Base-by-base conservation (phyloP, 768 basidiomycete genomes). In the Inosperma sp. region DNA sequence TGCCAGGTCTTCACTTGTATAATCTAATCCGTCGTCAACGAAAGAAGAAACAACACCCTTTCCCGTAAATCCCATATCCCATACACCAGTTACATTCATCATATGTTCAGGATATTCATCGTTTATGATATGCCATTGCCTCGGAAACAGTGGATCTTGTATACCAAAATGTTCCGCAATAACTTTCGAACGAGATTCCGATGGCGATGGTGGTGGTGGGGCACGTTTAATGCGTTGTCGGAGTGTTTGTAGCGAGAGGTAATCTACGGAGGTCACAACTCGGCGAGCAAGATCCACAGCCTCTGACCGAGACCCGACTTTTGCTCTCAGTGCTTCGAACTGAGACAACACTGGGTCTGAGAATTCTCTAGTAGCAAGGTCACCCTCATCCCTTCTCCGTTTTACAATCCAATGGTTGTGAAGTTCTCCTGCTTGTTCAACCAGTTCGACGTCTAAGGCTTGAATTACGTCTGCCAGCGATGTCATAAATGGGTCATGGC, bases 101-200 rank as follows among this genome's bases (percentile, higher is more conserved):
- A 78, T 83, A 57, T 90, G 80, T 60, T 87, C 80, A 4, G 85
- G 87, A 56, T 75, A 82, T 27, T 89, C 78, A 53, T 88, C 82
- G 69, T 99, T 98, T 53, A 96, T 79, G 19, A 97, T 74, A 72
- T 97, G 95, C 96, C 96, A 98, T 73, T 98, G 95, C 51, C 79
- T 67, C 13, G 75, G 63, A 64, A 96, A 93, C 53, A 86, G 72
- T 0, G 95, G 95, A 63, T 98, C 95, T 21, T 71, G 59, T 52
- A 99, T 83, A 16, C 74, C 78, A 31, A 95, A 75, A 9, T 76
- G 73, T 30, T 77, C 65, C 7, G 82, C 84, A 30, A 85, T 71
- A 6, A 66, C 74, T 35, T 73, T 64, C 13, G 82, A 65, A 9
- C 69, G 65, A 50, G 71, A 67, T 4, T 48, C 35, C 43, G 73